These are phyloP conservation scores for Kodamaea sp. DNA, from an alignment of 1,139 yeast species.

Conservation along the genomic window DNA sequence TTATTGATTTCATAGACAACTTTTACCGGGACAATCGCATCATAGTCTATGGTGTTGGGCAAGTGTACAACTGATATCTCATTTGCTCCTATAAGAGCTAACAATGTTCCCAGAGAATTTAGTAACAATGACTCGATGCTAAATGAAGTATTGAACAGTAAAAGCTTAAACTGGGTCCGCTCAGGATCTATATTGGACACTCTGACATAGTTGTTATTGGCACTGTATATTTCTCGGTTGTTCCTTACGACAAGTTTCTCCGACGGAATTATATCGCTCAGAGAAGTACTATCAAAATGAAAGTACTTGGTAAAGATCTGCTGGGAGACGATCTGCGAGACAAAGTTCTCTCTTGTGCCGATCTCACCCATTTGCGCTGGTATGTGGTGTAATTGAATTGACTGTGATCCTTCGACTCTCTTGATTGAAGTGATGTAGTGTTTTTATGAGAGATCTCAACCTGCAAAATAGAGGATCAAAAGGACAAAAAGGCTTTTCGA, in stretches of 20 bases:
- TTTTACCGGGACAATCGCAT: slow-evolving; percentile 14
- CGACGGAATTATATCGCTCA: slow-evolving; percentile 1
- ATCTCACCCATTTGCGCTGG: slow-evolving; percentile 1
- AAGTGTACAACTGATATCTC: slow-evolving; percentile 28
- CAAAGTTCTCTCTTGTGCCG: slow-evolving; percentile 4
- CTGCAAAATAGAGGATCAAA: too few relatives aligned
- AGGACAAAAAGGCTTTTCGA: too few relatives aligned
- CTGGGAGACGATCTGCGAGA: slow-evolving; percentile 8
- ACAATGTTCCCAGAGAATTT: slow-evolving; percentile 31
- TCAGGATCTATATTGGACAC: slow-evolving; percentile 27
- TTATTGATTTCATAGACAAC: slow-evolving; percentile 17
- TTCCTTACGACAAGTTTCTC: slow-evolving; percentile 18
- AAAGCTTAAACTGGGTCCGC: slow-evolving; percentile 23
- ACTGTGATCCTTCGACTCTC: too few relatives aligned
- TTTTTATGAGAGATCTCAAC: too few relatives aligned
- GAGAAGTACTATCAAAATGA: background rate
- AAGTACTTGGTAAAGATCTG: slow-evolving; percentile 6
- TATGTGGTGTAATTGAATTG: too few relatives aligned
- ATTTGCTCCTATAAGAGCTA: slow-evolving; percentile 35
- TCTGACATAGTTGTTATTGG: slow-evolving; percentile 31
- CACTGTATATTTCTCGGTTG: slow-evolving; percentile 31
- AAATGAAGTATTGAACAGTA: slow-evolving; percentile 14
- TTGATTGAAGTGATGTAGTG: too few relatives aligned
- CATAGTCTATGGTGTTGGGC: slow-evolving; percentile 19
- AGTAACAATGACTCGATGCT: slow-evolving; percentile 27